Base-by-base conservation (phyloP, 495 filamentous ascomycete species). In the Terfezia claveryi region DNA sequence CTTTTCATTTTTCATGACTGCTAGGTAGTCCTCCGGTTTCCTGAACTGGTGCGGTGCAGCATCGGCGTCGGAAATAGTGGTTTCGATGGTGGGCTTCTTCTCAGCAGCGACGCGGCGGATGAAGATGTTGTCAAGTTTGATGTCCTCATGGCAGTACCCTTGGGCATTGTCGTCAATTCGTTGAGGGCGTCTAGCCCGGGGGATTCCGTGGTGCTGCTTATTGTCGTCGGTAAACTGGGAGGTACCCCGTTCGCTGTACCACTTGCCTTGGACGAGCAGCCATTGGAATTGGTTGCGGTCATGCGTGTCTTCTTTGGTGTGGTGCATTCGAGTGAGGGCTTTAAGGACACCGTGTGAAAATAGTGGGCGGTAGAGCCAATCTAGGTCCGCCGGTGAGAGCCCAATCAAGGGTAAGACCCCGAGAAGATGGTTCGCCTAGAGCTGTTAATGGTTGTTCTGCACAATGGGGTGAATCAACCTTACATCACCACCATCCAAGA, bases 91-190 rank as follows among this genome's bases (percentile, higher is more conserved):
- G 4, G 41, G 41, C 17, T 46, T 46, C 41, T 14, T 14, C 17
- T 14, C 17, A 5, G 41, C 41, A 14, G 12, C 41, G 41, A 46
- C 17, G 12, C 41, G 12, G 41, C 4, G 41, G 27, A 52, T 23
- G 51, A 57, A 57, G n/a, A 57, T 38, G 37, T 57, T 57, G 37
- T 57, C 55, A 12, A 53, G 11, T 38, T 57, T 57, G 12, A 57
- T 16, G 37, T 57, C 55, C 36, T 44, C 49, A 37, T 57, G 55
- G 32, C 55, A 57, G 36, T 53, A 57, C 12, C 55, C 55, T 11
- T 44, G 32, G 54, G 11, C 37, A 16, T 36, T 51, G 36, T 27
- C 12, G 17, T 20, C 41, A 4, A 46, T 14, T 46, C 41, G 12
- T 46, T 14, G 14, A 9, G 41, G 41, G 8, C 41, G 41, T 46